phyloP scores from a whole-genome alignment of 1,139 yeast species.

The Debaryomycetaceae sp. region DNA sequence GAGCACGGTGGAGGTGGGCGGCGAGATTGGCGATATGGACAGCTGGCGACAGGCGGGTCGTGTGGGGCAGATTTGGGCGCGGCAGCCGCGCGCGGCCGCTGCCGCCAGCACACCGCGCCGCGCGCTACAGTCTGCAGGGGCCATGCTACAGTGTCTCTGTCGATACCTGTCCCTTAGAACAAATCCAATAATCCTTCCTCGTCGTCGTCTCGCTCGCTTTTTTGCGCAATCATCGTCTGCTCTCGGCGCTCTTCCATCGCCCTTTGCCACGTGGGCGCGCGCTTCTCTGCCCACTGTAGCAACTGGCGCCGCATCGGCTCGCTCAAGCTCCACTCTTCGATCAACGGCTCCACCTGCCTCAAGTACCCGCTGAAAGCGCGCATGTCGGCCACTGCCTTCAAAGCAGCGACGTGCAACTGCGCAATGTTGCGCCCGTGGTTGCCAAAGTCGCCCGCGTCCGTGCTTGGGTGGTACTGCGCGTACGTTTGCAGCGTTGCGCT shows the following conservation, averaged over 20 bases:
- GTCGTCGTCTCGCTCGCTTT: constrained; percentile 22
- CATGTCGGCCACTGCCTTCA: constrained; percentile 24
- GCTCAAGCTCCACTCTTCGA: constrained; percentile 37
- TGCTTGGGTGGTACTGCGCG: constrained; percentile 19
- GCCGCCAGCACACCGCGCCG: not conserved
- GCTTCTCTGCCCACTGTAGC: constrained; percentile 18
- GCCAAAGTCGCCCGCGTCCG: constrained; percentile 13
- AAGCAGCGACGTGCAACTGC: constrained; percentile 19
- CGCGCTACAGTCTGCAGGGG: no score
- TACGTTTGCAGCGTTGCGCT: constrained; percentile 18
- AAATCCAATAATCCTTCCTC: constrained; percentile 33
- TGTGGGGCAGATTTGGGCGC: no score
- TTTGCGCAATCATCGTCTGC: constrained; percentile 24
- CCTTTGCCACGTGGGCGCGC: constrained; percentile 20
- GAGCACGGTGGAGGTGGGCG: not conserved
- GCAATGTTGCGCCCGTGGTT: constrained; percentile 10
- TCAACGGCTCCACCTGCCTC: constrained; percentile 30
- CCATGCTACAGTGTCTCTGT: no score
- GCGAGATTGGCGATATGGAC: constrained; percentile 9
- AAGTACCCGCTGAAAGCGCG: constrained; percentile 25
- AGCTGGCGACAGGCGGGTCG: constrained; percentile 9
- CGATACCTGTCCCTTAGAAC: constrained; percentile 13
- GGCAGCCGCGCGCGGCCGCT: not conserved
- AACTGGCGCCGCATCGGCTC: constrained; percentile 22
- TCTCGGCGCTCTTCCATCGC: constrained; percentile 24